Base-by-base conservation (phyloP, 1,284 basidiomycete genomes). In the Dichomitus squalens region DNA sequence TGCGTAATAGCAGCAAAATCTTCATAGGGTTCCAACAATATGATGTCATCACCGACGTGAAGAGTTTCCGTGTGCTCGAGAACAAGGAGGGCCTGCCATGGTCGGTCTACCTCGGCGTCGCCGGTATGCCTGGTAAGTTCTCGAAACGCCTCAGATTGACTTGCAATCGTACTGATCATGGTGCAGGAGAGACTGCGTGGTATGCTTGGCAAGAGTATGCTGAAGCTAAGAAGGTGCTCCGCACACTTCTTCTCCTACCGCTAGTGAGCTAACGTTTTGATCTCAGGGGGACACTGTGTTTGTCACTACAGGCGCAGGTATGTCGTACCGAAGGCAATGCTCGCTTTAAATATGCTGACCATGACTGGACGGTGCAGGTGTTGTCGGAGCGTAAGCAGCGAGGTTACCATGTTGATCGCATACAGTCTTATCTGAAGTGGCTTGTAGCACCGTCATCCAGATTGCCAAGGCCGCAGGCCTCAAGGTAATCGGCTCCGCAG, bases 401-500 rank as follows among this genome's bases (percentile, higher is more conserved):
- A 7, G n/a, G 4, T 2, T 8, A 27, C 8, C 44, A 4, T 16
- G n/a, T n/a, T 18, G 27, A 2, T 8, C 40, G 21, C 4, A n/a
- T n/a, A 9, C 7, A 8, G 5, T 39, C 20, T 7, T 3, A 34
- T 12, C 23, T 23, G 14, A 20, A 4, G 0, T 9, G 16, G 5
- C 5, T 20, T 14, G 2, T 29, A 77, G 77, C 6, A 60, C 79
- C 20, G 80, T 83, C 20, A 75, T 79, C 29, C 84, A 91, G 72
- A 75, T 88, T 20, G 86, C 85, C 2, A 89, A 87, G 60, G 71
- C 74, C 5, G 79, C 81, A 8, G 87, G 86, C 0, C 70, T 85
- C 29, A 87, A 85, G 60, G 87, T 92, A 51, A 86, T 92, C 59
- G 88, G 82, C 1, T 87, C 89, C 1, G 87, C 88, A 0, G 90